These are phyloP conservation scores for Bombardia bombarda DNA, from an alignment of 495 filamentous ascomycete species.

Conservation along the genomic window DNA sequence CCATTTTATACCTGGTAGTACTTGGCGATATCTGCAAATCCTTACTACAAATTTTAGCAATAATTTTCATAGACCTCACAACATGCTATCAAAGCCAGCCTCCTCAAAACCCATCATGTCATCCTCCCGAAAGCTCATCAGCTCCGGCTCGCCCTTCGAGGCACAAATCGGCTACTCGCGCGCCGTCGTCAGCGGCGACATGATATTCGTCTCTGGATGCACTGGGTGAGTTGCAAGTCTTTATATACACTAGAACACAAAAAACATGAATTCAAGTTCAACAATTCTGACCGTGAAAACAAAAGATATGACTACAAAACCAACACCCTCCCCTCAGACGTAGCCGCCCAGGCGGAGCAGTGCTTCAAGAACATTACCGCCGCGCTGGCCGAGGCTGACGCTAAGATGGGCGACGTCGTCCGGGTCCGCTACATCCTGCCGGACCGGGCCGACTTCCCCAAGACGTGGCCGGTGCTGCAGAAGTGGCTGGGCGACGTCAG, in stretches of 20 bases:
- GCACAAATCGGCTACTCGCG: constrained; percentile 34
- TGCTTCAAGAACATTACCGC: constrained; percentile 24
- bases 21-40: too few relatives aligned
- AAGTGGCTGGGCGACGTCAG: constrained; percentile 28
- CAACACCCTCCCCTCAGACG: constrained; percentile 18
- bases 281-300: too few relatives aligned
- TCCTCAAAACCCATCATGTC: constrained; percentile 11
- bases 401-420: constrained; percentile 25
- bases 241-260: background rate
- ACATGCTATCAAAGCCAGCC: too few relatives aligned
- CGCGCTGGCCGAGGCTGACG: constrained; percentile 24
- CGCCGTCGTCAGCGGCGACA: constrained; percentile 28
- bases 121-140: constrained; percentile 22
- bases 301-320: constrained; percentile 32
- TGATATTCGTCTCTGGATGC: constrained; percentile 33
- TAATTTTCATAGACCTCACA: too few relatives aligned
- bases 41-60: too few relatives aligned
- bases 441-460: constrained; percentile 23
- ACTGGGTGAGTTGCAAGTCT: constrained; percentile 25
- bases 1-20: too few relatives aligned
- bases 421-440: constrained; percentile 32
- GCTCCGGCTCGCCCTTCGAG: constrained; percentile 32
- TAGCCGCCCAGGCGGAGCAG: constrained; percentile 29
- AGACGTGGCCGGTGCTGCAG: constrained; percentile 25
- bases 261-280: too few relatives aligned